Evolutionary conservation across 2,329 filamentous ascomycete species (phyloP), one percentile per base, ranked within the genome.

Genomic region (Escovopsis sp.): DNA sequence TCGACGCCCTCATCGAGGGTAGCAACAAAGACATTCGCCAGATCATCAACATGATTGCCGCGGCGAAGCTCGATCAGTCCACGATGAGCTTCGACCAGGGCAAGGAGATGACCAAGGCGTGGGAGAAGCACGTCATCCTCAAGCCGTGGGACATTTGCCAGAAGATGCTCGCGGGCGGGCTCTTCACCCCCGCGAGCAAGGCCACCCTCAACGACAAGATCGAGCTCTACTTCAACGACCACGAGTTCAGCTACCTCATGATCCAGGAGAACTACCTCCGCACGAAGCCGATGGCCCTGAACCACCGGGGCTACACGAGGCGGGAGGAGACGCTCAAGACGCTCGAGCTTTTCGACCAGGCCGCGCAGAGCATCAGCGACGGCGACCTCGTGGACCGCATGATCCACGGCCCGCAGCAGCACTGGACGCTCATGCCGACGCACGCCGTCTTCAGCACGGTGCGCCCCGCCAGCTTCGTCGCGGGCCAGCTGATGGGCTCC

Each of bases 81-180:
- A 74, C 74, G 12, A 82, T 96, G 73, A 76, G 81, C 54, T 96
- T 77, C 52, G 83, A 93, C 53, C 72, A 93, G 56, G 79, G 84
- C 55, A 94, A 94, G 61, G 71, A 82, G 42, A 95, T 98, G 89
- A 86, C 86, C 6, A 95, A 95, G 63, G 82, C 86, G 2, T 98
- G 91, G 91, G 85, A 98, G 67, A 98, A 98, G 64, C 88, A 96
- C 57, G 79, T 96, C 32, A 77, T 98, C 12, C 67, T 98, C 43
- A 96, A 96, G 62, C 91, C 91, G 0, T 98, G 91, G 91, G 91
- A 98, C 56, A 98, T 98, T 53, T 88, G 85, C 47, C 76, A 83
- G 57, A 95, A 95, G 65, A 86, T 98, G 57, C 74, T 98, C 6
- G 85, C 76, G 24, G 81, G 86, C 4, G 85, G 86, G 32, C 76